These are phyloP conservation scores for Nepenthes mirabilis DNA, from an alignment of 148 eudicot species.

Conservation along the genomic window DNA sequence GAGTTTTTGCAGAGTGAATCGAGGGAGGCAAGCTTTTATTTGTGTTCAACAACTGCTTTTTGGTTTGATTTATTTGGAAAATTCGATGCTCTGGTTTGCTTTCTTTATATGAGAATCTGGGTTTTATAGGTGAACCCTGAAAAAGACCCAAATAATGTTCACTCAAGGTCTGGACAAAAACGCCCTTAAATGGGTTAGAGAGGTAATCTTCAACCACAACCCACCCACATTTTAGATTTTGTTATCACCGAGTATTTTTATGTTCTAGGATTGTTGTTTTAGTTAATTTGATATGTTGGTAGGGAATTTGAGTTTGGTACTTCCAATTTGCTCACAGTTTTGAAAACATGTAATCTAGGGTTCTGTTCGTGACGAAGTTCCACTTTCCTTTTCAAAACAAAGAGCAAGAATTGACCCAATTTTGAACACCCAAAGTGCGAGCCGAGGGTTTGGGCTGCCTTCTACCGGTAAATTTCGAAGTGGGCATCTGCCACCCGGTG, in stretches of 20 bases:
- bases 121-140: constrained; percentile 16
- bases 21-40: too few species aligned
- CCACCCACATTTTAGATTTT: too few species aligned
- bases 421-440: constrained; percentile 11
- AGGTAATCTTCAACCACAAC: constrained; percentile 19
- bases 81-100: constrained; percentile 1
- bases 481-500: constrained; percentile 47
- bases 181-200: constrained; percentile 60
- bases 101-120: constrained; percentile 5
- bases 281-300: too few species aligned
- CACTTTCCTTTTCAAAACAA: constrained; percentile 25
- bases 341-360: too few species aligned
- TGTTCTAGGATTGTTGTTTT: too few species aligned
- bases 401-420: constrained; percentile 37
- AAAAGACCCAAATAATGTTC: constrained; percentile 28
- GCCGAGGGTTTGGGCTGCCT: constrained; percentile 46
- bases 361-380: constrained; percentile 19
- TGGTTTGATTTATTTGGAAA: neutral
- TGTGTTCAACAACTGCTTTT: neutral
- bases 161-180: constrained; percentile 63
- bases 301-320: too few species aligned
- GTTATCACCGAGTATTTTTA: too few species aligned
- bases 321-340: too few species aligned
- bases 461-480: constrained; percentile 53
- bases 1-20: too few species aligned